A percentile compares a stretch with the other conserved stretches of the same genome.
phyloP scores from a whole-genome alignment of 2,329 filamentous ascomycete genomes.

The Colletotrichum sp. region DNA sequence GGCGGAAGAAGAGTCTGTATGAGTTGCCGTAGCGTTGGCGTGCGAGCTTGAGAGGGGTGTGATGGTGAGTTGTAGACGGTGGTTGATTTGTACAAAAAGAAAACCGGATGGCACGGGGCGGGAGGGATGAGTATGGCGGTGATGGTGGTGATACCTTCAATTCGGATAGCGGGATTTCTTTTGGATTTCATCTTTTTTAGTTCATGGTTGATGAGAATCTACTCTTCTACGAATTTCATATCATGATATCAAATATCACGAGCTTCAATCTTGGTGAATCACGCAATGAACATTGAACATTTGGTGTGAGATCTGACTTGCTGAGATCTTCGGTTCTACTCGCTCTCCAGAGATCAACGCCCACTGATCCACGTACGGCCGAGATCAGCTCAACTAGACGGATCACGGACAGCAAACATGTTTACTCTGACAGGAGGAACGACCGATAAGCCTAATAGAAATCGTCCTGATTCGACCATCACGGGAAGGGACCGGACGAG shows the following conservation, averaged over 20 bases:
- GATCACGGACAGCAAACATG: not conserved
- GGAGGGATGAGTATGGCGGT: not conserved
- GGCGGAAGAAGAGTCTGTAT: slow-evolving; percentile 14
- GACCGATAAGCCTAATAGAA: not conserved
- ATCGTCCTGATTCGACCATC: not conserved
- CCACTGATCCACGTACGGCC: not conserved
- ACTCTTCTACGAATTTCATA: not conserved
- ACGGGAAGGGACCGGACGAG: not conserved
- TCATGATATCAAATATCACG: not conserved
- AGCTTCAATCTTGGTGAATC: not conserved
- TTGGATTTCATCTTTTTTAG: not conserved
- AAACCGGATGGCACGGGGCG: not conserved
- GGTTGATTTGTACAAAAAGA: not conserved
- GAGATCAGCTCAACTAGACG: not conserved
- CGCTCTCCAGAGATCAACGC: not conserved
- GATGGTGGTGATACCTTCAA: not conserved
- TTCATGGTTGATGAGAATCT: slow-evolving; percentile 3
- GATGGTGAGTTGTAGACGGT: not conserved
- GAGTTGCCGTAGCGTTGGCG: slow-evolving; percentile 5
- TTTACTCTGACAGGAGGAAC: not conserved
- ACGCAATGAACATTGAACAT: not conserved
- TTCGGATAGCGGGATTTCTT: not conserved
- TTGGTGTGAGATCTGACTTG: not conserved
- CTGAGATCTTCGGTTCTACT: not conserved
- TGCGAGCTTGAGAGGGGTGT: not conserved